Evolutionary conservation across 192 early-diverging fungal species (phyloP), one percentile per base, ranked within the genome.

Genomic region (Powellomyces hirtus): DNA sequence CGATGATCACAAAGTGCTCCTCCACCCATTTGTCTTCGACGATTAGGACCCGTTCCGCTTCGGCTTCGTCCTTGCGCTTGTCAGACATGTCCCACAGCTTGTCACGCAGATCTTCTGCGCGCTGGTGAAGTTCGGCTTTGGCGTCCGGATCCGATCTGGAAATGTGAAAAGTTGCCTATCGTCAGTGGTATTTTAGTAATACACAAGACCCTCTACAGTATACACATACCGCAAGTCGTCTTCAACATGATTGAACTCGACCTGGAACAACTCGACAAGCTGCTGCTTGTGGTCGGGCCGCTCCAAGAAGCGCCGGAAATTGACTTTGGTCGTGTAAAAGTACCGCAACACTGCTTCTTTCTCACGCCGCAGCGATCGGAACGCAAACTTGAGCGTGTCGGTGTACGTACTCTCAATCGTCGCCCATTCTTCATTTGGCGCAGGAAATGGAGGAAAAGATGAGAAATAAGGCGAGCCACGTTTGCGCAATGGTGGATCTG

Each of bases 51-150:
- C 84, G 52, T 64, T 87, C 85, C n/a, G 71, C 58, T 46, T 87
- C 85, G 27, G 85, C 85, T 59, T 87, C 84, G 40, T 87, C 84
- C 40, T 77, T 72, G 16, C 84, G 70, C 59, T 73, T 77, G 56
- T 87, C 85, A 29, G 79, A 78, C 55, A 87, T 68, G 2, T 84
- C 85, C 85, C 85, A 87, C 16, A 87, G 70, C 46, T 76, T 79
- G 53, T 87, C 85, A 37, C 85, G 69, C 57, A 87, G 70, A 56
- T 87, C 85, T 55, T 87, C 84, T 16, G 79, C 76, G n/a, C 85
- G 72, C 56, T 84, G 83, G 64, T 87, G 85, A 14, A 87, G 68
- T 49, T 86, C 85, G 6, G 81, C 79, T 70, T 87, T 87, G 1
- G 81, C 85, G 55, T 87, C 84, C 1, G 66, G 58, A 60, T 87